Conservation (phyloP, 2,329 filamentous ascomycete genomes). For the Diaporthe citri region DNA sequence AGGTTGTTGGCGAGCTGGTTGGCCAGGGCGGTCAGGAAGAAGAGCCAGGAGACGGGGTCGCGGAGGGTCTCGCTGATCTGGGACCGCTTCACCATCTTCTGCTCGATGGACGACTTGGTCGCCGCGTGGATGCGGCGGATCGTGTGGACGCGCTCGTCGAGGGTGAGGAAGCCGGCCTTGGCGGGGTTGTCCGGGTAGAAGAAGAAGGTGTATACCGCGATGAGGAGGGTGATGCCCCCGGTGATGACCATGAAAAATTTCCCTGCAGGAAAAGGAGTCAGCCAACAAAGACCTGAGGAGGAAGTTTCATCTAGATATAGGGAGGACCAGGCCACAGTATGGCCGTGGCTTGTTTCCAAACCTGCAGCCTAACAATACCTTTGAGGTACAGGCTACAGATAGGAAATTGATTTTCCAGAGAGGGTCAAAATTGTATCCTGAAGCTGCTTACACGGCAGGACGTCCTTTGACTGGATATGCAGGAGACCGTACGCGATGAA, state of each 20-base stretch:
- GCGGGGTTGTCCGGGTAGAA: slow-evolving; percentile 46
- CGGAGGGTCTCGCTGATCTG: slow-evolving; percentile 42
- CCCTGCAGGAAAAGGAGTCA: too few species aligned
- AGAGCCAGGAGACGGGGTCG: slow-evolving; percentile 44
- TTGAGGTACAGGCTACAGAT: too few species aligned
- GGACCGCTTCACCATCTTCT: slow-evolving; percentile 52
- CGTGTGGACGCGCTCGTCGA: slow-evolving; percentile 41
- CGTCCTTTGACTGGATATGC: slow-evolving; percentile 47
- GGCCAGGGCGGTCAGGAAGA: slow-evolving; percentile 48
- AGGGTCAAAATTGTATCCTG: too few species aligned
- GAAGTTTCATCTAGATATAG: too few species aligned
- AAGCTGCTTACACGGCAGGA: too few species aligned
- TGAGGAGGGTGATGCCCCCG: slow-evolving; percentile 50
- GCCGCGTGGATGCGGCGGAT: slow-evolving; percentile 50
- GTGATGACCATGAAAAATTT: too few species aligned
- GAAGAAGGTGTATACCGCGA: slow-evolving; percentile 52
- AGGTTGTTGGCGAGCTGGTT: slow-evolving; percentile 55
- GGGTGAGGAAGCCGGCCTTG: slow-evolving; percentile 41
- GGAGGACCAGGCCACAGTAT: too few species aligned
- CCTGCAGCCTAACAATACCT: too few species aligned
- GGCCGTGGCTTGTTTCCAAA: too few species aligned
- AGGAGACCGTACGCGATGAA: slow-evolving; percentile 57
- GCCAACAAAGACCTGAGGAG: too few species aligned
- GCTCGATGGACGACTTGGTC: slow-evolving; percentile 53
- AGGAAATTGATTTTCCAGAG: too few species aligned